Base-by-base conservation (phyloP, 768 basidiomycete genomes). In the Fomitopsis pulvina region DNA sequence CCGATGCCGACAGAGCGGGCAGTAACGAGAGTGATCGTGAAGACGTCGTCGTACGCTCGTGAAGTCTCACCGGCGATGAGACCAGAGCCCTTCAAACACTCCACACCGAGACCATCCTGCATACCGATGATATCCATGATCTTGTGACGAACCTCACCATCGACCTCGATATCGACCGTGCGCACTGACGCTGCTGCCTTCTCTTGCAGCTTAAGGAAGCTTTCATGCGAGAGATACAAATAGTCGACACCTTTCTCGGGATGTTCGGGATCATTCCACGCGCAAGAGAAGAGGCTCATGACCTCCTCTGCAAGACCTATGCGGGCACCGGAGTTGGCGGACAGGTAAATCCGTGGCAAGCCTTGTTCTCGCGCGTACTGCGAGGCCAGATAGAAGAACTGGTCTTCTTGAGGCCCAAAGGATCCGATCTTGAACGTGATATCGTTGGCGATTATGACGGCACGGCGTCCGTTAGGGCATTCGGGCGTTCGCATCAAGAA, bases 401-500 rank as follows among this genome's bases (percentile, higher is more conserved):
- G 87, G 68, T 99, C 96, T 65, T 99, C 96, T 2, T 72, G 64
- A 39, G 96, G 96, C 39, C 95, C 95, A 68, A 99, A 99, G 11
- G 96, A 97, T 47, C 96, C 96, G 55, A 97, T 98, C 71, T 88
- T 94, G 78, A 82, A 96, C 12, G 96, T 99, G 70, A 98, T 99
- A 60, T 99, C 96, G 69, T 99, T 99, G 48, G 96, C 91, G 53
- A 99, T 78, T 40, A 92, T 89, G 8, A 98, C 87, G 1, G 83
- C 80, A 53, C 79, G 82, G 60, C 96, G 88, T 25, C 96, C 96
- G 24, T 76, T 70, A 42, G 92, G 92, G 69, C 79, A 96, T 68
- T 98, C 96, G 2, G 96, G 95, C 0, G 94, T 97, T 56, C 75
- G 73, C 57, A 98, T 73, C 2, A 83, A 94, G 74, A 92, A 96